Percentiles rank a stretch among this genome's conserved stretches.
Evolutionary conservation across 164 flowering plant species (phyloP).

Genomic region (Stephania japonica): DNA sequence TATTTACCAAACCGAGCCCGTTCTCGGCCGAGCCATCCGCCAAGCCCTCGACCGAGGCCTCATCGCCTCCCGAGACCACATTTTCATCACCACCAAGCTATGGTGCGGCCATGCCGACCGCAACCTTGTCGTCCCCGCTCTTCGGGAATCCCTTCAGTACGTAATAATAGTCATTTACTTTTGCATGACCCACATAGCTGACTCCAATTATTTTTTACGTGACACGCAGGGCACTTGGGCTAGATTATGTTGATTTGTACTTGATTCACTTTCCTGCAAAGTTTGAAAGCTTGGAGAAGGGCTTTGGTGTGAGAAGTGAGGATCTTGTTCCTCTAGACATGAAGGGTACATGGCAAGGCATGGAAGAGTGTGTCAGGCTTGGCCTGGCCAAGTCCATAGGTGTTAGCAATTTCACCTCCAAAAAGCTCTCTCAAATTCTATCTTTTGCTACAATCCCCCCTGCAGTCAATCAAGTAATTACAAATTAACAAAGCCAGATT

Average conservation of each 20-base stretch:
- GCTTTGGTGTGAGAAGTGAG: background rate
- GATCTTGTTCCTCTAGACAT: slow-evolving; percentile 6
- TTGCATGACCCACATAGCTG: too few species aligned
- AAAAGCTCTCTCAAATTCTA: slow-evolving; percentile 5
- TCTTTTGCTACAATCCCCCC: slow-evolving; percentile 1
- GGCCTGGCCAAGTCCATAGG: slow-evolving; percentile 9
- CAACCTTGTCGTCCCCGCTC: slow-evolving; percentile 2
- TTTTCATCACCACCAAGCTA: slow-evolving; percentile 7
- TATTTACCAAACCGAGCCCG: background rate
- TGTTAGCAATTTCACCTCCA: slow-evolving; percentile 8
- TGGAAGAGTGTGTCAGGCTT: slow-evolving; percentile 6
- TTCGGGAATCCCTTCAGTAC: background rate
- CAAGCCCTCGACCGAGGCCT: background rate
- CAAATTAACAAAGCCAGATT: too few species aligned
- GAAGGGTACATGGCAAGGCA: slow-evolving; percentile 5
- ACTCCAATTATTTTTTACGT: too few species aligned
- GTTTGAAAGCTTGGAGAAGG: background rate
- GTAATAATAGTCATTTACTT: too few species aligned
- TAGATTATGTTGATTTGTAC: background rate
- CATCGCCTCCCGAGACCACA: background rate
- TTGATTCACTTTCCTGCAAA: background rate
- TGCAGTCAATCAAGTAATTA: slow-evolving; percentile 8
- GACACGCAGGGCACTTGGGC: background rate
- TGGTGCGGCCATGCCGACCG: slow-evolving; percentile 1
- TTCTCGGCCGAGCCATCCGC: background rate